Base-by-base conservation (phyloP, 2,329 filamentous ascomycete species). In the Aureobasidium sp. region DNA sequence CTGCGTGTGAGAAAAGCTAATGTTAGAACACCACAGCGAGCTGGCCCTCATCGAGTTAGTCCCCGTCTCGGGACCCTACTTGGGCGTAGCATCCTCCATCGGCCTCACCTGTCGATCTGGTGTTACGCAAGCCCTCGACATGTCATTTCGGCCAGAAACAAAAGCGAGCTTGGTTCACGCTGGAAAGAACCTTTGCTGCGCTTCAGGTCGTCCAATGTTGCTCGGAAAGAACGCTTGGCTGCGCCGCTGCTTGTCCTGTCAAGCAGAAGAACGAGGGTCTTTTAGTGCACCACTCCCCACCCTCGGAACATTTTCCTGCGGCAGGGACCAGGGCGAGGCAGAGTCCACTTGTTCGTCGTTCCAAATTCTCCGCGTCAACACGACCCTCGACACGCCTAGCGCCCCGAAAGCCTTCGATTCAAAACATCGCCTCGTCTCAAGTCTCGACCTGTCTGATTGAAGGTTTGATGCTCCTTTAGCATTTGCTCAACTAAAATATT, bases 401-500 rank as follows among this genome's bases (percentile, higher is more conserved):
- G 27, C 53, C 4, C 42, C 22, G 27, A 58, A 34, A 15, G 15
- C 55, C 22, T 20, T 31, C 56, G 22, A 9, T 58, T 29, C 41
- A 34, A 42, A 47, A 47, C 55, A 47, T 47, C 41, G 41, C 47
- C n/a, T 37, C 31, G 45, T 61, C 48, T 61, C 45, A 36, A n/a
- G n/a, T 36, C 27, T 5, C 52, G 52, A 44, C 25, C 8, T 27
- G 60, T 62, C 39, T 62, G 60, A 41, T 25, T 48, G 47, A 39
- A 47, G 11, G 49, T 48, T 55, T 48, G 49, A 56, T 62, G 47
- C 25, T 42, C 25, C 22, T 36, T 15, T 27, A 36, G 57, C 62
- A 52, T 41, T 48, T 58, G 36, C 36, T 48, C 42, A 59, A 41
- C 36, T 63, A 36, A n/a, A 20, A 25, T 61, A 63, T 56, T 61